phyloP scores from a whole-genome alignment of 2,329 filamentous ascomycete genomes.

The Colletotrichum sansevieriae region DNA sequence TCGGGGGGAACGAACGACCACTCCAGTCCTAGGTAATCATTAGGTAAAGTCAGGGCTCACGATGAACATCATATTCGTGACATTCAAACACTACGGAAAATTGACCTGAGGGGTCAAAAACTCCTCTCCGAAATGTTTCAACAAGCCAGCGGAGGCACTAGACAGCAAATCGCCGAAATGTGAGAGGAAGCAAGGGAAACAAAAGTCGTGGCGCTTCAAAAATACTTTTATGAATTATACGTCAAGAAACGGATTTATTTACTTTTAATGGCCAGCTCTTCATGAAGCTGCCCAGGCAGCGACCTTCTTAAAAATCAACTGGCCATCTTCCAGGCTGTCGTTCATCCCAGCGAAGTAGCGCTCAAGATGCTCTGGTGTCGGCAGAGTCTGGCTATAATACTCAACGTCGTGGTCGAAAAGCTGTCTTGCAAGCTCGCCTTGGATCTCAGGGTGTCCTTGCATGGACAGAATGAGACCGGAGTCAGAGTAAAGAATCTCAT shows the following conservation, averaged over 20 bases:
- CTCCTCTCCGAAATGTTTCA: too few relatives aligned
- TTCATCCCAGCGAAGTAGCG: constrained; percentile 34
- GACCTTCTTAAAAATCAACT: constrained; percentile 20
- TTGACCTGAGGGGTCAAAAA: too few relatives aligned
- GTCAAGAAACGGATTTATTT: neutral
- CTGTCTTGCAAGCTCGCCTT: constrained; percentile 33
- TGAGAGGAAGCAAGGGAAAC: too few relatives aligned
- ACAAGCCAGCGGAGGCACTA: too few relatives aligned
- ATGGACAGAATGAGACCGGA: constrained; percentile 33
- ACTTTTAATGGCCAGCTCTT: neutral
- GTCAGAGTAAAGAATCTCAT: constrained; percentile 25
- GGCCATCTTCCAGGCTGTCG: constrained; percentile 20
- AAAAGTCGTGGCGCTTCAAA: too few relatives aligned
- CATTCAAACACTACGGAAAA: too few relatives aligned
- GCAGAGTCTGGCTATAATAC: constrained; percentile 31
- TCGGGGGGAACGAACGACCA: too few relatives aligned
- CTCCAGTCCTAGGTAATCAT: too few relatives aligned
- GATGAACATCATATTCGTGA: too few relatives aligned
- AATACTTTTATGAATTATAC: neutral
- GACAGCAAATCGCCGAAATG: too few relatives aligned
- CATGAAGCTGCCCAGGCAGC: constrained; percentile 15
- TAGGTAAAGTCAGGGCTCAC: too few relatives aligned
- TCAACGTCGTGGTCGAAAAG: constrained; percentile 24
- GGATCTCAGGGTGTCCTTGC: constrained; percentile 36
- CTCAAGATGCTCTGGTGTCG: constrained; percentile 24